Base-by-base conservation (phyloP, 495 filamentous ascomycete genomes). In the Aspergillus taichungensis region DNA sequence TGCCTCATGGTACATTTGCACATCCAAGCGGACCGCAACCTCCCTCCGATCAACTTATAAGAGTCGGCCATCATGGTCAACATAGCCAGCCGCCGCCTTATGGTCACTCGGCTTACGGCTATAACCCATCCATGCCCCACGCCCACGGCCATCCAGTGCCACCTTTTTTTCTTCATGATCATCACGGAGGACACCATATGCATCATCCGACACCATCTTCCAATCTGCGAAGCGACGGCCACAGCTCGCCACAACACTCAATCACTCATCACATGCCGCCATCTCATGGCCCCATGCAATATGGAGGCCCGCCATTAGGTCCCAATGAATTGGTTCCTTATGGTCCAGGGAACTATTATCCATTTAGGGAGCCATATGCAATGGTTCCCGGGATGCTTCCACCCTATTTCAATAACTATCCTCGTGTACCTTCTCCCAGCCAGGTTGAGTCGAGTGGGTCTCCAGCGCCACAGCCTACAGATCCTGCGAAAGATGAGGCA, bases 241-340 rank as follows among this genome's bases (percentile, higher is more conserved):
- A 62, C 42, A 55, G 50, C 28, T 57, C 53, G 6, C 28, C 55
- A 11, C 65, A 66, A 29, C 60, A 60, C 37, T 47, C 54, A 8
- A 52, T 67, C 33, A 48, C 55, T 10, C 66, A 62, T 46, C 55
- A 51, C 24, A 50, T 63, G 32, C 54, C 18, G 18, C 18, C 48
- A 14, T 46, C 61, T 4, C 63, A 66, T 53, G 55, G 52, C 29
- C 46, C 59, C 13, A 30, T 56, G 2, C 61, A 57, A n/a, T 76
- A 67, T 46, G 57, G 52, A 7, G 67, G 57, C 6, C 47, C 66
- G 29, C 62, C 66, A 7, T 49, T 62, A 39, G 47, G 46, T 14
- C 34, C 48, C 8, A 74, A 78, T 33, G 76, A 79, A 13, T 43
- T 80, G 46, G 68, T 79, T 49, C 62, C 68, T 5, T 80, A 76